phyloP scores from a whole-genome alignment of 2,329 filamentous ascomycete genomes.

The Mycosphaerella sp. region DNA sequence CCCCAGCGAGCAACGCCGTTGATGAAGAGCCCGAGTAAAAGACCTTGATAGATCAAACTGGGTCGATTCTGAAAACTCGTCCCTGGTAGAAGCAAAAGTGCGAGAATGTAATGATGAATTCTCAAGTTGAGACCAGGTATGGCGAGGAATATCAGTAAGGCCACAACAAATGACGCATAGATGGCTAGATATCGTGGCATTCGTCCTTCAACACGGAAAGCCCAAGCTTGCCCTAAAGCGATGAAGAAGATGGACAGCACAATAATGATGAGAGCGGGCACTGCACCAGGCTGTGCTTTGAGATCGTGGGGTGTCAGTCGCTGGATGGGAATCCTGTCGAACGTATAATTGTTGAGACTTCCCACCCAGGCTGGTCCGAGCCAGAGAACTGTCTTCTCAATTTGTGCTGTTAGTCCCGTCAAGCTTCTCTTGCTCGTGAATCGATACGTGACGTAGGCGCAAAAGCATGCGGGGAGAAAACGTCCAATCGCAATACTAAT shows the following conservation, averaged over 20 bases:
- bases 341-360: conserved; percentile 88
- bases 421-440: conserved; percentile 72
- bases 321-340: conserved; percentile 87
- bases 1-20: conserved; percentile 94
- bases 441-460: conserved; percentile 79
- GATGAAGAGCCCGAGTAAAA: conserved; percentile 85
- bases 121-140: conserved; percentile 74
- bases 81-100: conserved; percentile 76
- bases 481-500: conserved; percentile 73
- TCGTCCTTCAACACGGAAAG: conserved; percentile 76
- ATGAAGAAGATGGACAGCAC: conserved; percentile 63
- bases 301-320: conserved; percentile 88
- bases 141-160: conserved; percentile 63
- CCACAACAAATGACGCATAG: conserved; percentile 61
- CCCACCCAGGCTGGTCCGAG: conserved; percentile 87
- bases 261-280: conserved; percentile 72
- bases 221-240: conserved; percentile 70
- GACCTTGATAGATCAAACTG: conserved; percentile 77
- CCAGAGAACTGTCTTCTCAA: conserved; percentile 88
- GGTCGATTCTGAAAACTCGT: conserved; percentile 84
- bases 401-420: conserved; percentile 65
- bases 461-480: conserved; percentile 80
- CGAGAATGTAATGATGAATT: conserved; percentile 93
- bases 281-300: conserved; percentile 79
- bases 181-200: conserved; percentile 70